These are phyloP conservation scores for Botrytis elliptica DNA, from an alignment of 2,329 filamentous ascomycete genomes.

Conservation along the genomic window DNA sequence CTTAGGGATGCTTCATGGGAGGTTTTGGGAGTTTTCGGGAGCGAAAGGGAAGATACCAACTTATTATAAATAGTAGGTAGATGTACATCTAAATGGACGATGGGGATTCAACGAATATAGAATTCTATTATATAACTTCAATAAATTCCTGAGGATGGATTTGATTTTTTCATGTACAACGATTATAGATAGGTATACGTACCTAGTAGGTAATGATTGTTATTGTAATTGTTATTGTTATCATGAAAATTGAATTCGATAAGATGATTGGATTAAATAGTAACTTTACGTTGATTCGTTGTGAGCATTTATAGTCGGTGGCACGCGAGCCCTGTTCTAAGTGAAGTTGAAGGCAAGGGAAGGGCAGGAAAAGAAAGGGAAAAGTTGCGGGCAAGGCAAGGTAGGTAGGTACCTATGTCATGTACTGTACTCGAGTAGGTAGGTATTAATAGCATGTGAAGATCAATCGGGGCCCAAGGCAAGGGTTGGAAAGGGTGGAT, in stretches of 20 bases:
- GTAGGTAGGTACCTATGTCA: neutral
- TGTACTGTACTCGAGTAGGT: neutral
- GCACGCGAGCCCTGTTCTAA: neutral
- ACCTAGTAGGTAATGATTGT: neutral
- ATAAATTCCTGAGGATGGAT: neutral
- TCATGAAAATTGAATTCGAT: neutral
- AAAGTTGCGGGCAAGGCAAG: neutral
- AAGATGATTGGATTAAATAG: neutral
- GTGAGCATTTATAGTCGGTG: too few relatives aligned
- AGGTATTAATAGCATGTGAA: constrained; percentile 20
- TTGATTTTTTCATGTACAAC: neutral
- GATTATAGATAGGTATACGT: neutral
- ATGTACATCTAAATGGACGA: neutral
- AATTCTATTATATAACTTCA: neutral
- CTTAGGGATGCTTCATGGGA: neutral
- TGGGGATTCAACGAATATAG: too few relatives aligned
- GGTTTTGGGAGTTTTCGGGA: constrained; percentile 5
- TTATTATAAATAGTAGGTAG: neutral
- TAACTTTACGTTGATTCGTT: neutral
- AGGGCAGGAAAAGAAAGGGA: neutral
- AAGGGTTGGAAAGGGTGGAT: neutral
- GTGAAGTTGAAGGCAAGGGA: neutral
- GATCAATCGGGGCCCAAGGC: constrained; percentile 1
- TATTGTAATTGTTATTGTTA: neutral
- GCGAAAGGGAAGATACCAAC: constrained; percentile 11